phyloP scores from a whole-genome alignment of 331 rosid species.

The Rhamnella rubrinervis region DNA sequence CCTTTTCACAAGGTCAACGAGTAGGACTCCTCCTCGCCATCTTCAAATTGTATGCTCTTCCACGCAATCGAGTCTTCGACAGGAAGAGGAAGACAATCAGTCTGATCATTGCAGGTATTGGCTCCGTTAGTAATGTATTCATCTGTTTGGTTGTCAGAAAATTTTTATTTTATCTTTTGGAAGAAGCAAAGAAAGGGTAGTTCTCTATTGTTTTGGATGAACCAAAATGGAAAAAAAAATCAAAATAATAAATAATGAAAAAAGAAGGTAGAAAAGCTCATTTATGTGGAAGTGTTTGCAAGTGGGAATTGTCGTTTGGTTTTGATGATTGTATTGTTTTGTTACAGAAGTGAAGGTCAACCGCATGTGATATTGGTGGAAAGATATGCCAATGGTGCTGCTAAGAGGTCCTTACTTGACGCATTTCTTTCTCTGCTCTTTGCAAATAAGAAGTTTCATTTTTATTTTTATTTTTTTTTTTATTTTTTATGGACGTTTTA shows the following conservation, averaged over 20 bases:
- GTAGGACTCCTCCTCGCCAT: conserved; percentile 24
- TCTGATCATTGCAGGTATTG: conserved; percentile 35
- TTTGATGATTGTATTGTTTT: background rate
- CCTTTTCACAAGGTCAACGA: conserved; percentile 26
- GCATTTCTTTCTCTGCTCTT: conserved; percentile 1
- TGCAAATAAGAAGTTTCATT: background rate
- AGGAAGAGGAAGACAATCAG: conserved; percentile 25
- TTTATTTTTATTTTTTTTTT: too few relatives aligned
- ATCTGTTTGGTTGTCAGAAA: conserved; percentile 24
- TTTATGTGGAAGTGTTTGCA: background rate
- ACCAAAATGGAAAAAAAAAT: too few relatives aligned
- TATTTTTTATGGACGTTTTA: background rate
- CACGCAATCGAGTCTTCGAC: conserved; percentile 26
- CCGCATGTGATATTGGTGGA: conserved; percentile 67
- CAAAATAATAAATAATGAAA: too few relatives aligned
- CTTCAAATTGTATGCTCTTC: conserved; percentile 47
- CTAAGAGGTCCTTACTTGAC: conserved; percentile 62
- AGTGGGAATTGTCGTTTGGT: background rate
- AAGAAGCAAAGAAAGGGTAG: background rate
- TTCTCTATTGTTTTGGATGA: background rate
- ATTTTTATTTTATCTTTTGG: background rate
- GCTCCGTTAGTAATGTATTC: background rate
- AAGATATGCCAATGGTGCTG: conserved; percentile 76
- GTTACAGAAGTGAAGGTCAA: conserved; percentile 40
- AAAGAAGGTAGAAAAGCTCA: background rate